Evolutionary conservation across 371 early-diverging fungal species (phyloP).

Genomic region (Dichotomocladium elegans): DNA sequence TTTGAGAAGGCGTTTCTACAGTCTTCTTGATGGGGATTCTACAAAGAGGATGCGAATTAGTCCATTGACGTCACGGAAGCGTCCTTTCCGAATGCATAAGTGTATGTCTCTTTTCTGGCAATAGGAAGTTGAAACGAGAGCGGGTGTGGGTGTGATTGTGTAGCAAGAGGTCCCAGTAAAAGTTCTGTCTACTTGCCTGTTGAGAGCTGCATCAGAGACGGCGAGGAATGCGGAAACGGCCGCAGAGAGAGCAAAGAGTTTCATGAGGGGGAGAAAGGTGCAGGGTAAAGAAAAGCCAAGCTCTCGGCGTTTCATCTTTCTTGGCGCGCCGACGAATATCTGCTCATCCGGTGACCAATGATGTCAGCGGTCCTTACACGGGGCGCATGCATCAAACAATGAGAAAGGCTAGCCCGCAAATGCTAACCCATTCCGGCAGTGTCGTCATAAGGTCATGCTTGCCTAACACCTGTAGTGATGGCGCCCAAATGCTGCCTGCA

Average conservation of each 20-base stretch:
- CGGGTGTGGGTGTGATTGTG: not conserved
- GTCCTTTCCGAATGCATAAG: not conserved
- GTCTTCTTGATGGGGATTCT: conserved; percentile 77
- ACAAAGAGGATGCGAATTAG: not conserved
- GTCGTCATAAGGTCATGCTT: too few relatives aligned
- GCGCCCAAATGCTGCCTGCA: too few relatives aligned
- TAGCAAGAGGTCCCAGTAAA: too few relatives aligned
- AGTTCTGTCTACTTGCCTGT: too few relatives aligned
- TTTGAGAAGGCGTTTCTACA: conserved; percentile 58
- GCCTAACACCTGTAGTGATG: too few relatives aligned
- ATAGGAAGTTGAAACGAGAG: not conserved
- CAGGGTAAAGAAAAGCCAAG: conserved; percentile 1
- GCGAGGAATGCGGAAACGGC: conserved; percentile 5
- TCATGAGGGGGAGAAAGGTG: conserved; percentile 5
- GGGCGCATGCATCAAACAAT: too few relatives aligned
- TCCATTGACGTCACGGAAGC: not conserved
- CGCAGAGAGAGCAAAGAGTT: conserved; percentile 9
- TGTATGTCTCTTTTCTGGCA: not conserved
- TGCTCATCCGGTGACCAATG: too few relatives aligned
- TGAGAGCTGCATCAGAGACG: conserved; percentile 10
- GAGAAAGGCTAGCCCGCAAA: too few relatives aligned
- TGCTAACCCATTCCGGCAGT: too few relatives aligned
- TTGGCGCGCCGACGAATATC: too few relatives aligned
- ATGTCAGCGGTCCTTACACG: too few relatives aligned
- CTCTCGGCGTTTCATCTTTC: too few relatives aligned